Percentiles rank a stretch among this genome's conserved stretches.
Evolutionary conservation across 345 rosid species (phyloP).

Genomic region (Syzygium aromaticum): DNA sequence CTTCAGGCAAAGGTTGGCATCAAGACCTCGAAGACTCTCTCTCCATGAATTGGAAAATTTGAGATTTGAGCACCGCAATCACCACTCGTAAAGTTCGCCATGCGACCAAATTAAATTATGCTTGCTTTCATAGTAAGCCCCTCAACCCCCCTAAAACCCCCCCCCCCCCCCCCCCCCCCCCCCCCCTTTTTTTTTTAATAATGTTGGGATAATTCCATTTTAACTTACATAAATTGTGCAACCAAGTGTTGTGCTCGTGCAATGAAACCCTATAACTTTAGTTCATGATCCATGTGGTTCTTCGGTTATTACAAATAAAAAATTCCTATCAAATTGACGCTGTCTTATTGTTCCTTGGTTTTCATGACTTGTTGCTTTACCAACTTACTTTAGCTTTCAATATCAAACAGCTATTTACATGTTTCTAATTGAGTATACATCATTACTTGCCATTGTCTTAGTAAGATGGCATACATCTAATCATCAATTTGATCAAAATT

Average conservation of each 20-base stretch:
- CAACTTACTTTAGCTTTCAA: neutral
- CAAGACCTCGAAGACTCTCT: neutral
- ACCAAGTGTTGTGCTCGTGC: neutral
- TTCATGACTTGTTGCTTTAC: neutral
- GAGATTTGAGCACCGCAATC: neutral
- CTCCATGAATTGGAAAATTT: neutral
- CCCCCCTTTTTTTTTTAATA: neutral
- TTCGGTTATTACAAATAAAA: neutral
- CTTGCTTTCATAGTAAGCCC: neutral
- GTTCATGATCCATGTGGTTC: neutral
- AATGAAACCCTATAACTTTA: neutral
- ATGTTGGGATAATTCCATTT: neutral
- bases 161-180: neutral
- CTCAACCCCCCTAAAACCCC: neutral
- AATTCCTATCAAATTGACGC: neutral
- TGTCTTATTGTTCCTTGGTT: neutral
- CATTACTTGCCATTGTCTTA: neutral
- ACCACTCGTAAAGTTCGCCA: neutral
- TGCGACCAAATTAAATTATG: neutral
- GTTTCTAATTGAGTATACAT: neutral
- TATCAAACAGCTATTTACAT: neutral
- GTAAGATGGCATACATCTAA: neutral
- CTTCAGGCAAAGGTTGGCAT: too few species aligned
- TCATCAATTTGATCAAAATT: neutral
- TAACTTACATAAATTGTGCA: neutral